Evolutionary conservation across 2,329 filamentous ascomycete genomes (phyloP).

Genomic region (Ceratocystis smalleyi): DNA sequence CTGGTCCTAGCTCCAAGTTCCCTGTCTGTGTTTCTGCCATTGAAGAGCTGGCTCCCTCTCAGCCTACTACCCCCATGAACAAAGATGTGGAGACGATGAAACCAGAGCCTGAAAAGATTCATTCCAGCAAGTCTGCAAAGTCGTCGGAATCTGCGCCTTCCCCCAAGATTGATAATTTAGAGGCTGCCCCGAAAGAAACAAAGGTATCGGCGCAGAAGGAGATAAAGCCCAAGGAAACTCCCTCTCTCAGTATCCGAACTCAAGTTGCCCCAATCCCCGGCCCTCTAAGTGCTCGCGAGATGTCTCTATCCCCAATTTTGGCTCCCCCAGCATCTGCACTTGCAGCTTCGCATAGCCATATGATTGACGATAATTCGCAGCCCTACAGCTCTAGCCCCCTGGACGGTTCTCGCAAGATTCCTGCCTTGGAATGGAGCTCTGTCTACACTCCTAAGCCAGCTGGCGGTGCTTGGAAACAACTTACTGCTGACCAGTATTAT

Average conservation of each 20-base stretch:
- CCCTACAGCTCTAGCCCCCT: neutral
- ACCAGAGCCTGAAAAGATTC: neutral
- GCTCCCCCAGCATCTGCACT: neutral
- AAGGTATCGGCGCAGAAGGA: neutral
- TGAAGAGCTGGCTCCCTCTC: neutral
- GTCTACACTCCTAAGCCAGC: constrained; percentile 16
- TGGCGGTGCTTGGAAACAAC: constrained; percentile 13
- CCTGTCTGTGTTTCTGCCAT: constrained; percentile 13
- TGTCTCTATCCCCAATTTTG: constrained; percentile 3
- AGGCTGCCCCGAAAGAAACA: neutral
- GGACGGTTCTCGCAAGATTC: constrained; percentile 8
- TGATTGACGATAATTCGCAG: neutral
- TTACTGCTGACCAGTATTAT: constrained; percentile 16
- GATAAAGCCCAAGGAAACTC: neutral
- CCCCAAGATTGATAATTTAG: neutral
- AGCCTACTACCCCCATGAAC: neutral
- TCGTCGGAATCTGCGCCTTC: neutral
- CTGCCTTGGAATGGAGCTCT: constrained; percentile 13
- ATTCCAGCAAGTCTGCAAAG: neutral
- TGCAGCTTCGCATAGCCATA: neutral
- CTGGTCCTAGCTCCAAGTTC: constrained; percentile 11
- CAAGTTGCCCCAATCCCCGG: neutral
- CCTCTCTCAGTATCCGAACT: neutral
- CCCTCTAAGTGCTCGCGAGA: neutral
- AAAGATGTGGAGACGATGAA: neutral